These are phyloP conservation scores for Amylocarpus encephaloides DNA, from an alignment of 2,329 filamentous ascomycete genomes.

Conservation along the genomic window DNA sequence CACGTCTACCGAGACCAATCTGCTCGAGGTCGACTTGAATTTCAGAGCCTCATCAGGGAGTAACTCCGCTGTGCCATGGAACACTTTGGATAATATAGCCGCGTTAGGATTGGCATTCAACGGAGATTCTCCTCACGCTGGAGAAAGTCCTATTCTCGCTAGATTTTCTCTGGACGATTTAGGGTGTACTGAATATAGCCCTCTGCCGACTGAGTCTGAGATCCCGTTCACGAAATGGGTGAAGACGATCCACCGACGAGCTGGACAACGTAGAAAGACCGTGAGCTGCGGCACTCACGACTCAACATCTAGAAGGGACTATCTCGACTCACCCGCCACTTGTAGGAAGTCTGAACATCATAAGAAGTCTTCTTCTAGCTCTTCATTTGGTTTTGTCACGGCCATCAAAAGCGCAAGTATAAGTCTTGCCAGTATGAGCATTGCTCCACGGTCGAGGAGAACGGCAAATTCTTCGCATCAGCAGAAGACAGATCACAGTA, in stretches of 20 bases:
- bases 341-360: conserved; percentile 33
- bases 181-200: conserved; percentile 11
- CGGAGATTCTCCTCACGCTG: conserved; percentile 25
- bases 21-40: conserved; percentile 33
- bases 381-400: conserved; percentile 74
- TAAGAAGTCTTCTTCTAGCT: conserved; percentile 60
- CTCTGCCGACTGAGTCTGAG: conserved; percentile 12
- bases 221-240: conserved; percentile 63
- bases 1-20: conserved; percentile 24
- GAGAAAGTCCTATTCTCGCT: conserved; percentile 7
- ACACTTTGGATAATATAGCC: conserved; percentile 38
- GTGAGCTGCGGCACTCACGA: conserved; percentile 30
- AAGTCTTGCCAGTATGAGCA: conserved; percentile 67
- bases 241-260: conserved; percentile 58
- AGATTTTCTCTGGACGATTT: conserved; percentile 27
- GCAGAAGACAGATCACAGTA: conserved; percentile 56
- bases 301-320: conserved; percentile 11
- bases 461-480: conserved; percentile 46
- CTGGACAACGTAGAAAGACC: conserved; percentile 37
- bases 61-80: conserved; percentile 32
- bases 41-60: conserved; percentile 20
- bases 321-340: conserved; percentile 34
- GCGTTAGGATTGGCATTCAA: conserved; percentile 36
- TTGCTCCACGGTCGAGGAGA: conserved; percentile 53
- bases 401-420: conserved; percentile 75